A percentile compares a stretch with the other conserved stretches of the same genome.
Evolutionary conservation across 176 grass and related monocot genomes (phyloP).

Genomic region (Rhipidocladum racemiflorum): DNA sequence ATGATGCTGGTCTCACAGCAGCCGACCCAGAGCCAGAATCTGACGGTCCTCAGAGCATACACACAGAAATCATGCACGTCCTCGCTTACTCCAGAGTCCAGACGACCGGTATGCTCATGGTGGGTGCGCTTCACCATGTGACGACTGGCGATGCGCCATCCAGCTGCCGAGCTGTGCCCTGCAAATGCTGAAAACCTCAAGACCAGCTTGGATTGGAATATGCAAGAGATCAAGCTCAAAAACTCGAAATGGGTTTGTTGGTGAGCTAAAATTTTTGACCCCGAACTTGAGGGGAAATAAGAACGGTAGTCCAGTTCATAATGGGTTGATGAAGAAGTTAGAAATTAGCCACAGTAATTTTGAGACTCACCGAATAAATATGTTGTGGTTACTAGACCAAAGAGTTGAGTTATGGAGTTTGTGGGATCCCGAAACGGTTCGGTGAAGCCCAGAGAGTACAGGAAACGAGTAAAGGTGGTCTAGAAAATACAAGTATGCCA

Average conservation of each 20-base stretch:
- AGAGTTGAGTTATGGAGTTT: no score
- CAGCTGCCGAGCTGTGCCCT: not conserved
- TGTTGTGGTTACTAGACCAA: no score
- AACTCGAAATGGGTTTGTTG: constrained; percentile 15
- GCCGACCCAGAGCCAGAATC: not conserved
- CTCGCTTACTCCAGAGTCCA: not conserved
- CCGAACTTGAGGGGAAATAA: not conserved
- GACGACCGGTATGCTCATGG: not conserved
- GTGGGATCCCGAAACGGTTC: no score
- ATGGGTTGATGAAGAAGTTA: constrained; percentile 22
- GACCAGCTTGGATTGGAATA: not conserved
- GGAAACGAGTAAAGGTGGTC: no score
- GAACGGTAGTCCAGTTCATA: not conserved
- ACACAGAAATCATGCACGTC: not conserved
- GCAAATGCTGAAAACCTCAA: not conserved
- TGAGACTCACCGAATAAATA: not conserved
- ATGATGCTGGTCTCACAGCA: not conserved
- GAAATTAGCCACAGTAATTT: not conserved
- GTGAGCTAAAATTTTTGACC: constrained; percentile 30
- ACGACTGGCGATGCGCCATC: not conserved
- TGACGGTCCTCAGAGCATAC: not conserved
- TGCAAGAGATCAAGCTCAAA: not conserved
- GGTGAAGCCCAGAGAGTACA: no score
- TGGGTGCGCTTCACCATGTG: not conserved
- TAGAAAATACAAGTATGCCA: no score